Percentiles rank a stretch among this genome's conserved stretches.
These are phyloP conservation scores for Erysiphe neolycopersici DNA, from an alignment of 2,329 filamentous ascomycete species.

Conservation along the genomic window DNA sequence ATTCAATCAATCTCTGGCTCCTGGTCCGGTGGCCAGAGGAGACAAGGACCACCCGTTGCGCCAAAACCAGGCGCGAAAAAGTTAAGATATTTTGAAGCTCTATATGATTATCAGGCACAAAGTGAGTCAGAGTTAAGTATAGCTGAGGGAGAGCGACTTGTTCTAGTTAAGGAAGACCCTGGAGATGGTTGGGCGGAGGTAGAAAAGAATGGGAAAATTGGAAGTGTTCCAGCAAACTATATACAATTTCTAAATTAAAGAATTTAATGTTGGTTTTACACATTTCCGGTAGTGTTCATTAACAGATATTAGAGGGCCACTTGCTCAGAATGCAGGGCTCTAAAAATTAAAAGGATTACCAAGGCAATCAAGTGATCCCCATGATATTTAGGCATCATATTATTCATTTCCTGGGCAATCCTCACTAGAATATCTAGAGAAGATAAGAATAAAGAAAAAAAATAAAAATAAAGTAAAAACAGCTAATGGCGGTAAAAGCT, in stretches of 20 bases:
- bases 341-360: no score
- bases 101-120: slow-evolving; percentile 77
- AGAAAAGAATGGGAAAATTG: slow-evolving; percentile 63
- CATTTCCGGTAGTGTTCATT: no score
- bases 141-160: slow-evolving; percentile 71
- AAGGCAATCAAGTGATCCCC: no score
- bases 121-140: slow-evolving; percentile 76
- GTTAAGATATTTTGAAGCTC: slow-evolving; percentile 68
- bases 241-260: slow-evolving; percentile 17
- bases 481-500: no score
- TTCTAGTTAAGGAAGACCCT: slow-evolving; percentile 62
- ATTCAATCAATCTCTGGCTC: slow-evolving; percentile 54
- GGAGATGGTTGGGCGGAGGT: slow-evolving; percentile 96
- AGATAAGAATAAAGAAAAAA: no score
- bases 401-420: no score
- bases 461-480: no score
- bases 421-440: no score
- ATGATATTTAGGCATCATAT: no score
- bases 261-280: not conserved
- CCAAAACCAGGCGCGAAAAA: slow-evolving; percentile 82
- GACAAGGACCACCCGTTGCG: slow-evolving; percentile 37
- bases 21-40: slow-evolving; percentile 27
- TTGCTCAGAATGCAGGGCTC: no score
- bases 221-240: slow-evolving; percentile 85
- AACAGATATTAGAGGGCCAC: no score